Base-by-base conservation (phyloP, 129 eudicot species). In the Mikania micrantha region DNA sequence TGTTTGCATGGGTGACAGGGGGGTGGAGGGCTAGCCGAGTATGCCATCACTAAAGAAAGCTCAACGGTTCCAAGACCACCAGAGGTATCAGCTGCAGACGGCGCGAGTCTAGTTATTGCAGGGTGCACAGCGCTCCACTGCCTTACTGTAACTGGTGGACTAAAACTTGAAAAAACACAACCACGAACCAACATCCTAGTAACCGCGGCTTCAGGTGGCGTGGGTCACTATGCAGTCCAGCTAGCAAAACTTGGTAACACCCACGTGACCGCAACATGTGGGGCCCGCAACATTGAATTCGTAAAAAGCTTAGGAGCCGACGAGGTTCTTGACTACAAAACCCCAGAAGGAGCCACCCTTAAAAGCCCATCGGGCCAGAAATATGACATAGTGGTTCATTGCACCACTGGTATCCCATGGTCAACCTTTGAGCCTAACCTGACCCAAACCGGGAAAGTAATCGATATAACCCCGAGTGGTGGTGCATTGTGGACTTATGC, bases 161-260 rank as follows among this genome's bases (percentile, higher is more conserved):
- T 88, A 19, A 82, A 85, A 36, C 85, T 88, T 2, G 91, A 82
- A 11, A 82, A 80, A 28, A 88, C 25, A 12, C 81, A 81, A 20
- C 83, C 82, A 7, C 67, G 47, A 45, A 77, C 78, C 66, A 85
- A 88, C 49, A 71, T 88, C 24, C 85, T 88, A 1, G 59, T 88
- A 60, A 88, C 95, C 0, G 91, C 91, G 0, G 95, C 87, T 9
- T 88, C 95, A 2, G 95, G 95, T 5, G 95, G 95, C 2, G 95
- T 88, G 25, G 95, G 95, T 24, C 95, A 88, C 74, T 85, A 79
- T 13, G 95, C 91, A 2, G 91, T 88, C 32, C 95, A 88, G 66
- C 75, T 88, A 12, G 95, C 91, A 2, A 88, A 88, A 65, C 80
- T 88, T 1, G 88, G 91, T 16, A 88, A 88, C 80, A 78, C 85